Evolutionary conservation across 225 moss, liverwort and hornwort genomes (phyloP).

Genomic region (Ulota crispa): DNA sequence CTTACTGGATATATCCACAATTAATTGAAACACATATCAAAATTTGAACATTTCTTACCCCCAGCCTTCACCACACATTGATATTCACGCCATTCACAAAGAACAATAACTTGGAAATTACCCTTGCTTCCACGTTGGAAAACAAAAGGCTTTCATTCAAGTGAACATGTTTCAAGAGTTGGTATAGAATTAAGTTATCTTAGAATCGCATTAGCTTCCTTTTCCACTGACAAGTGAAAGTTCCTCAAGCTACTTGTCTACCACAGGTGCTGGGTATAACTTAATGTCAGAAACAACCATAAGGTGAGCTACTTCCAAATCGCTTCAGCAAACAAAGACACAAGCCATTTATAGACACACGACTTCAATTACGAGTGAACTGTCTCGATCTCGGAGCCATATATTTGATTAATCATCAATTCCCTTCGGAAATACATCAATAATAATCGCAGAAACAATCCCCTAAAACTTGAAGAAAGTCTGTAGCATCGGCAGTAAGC

Average conservation of each 20-base stretch:
- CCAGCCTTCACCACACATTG: neutral
- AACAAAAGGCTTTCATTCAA: neutral
- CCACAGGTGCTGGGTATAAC: neutral
- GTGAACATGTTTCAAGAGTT: neutral
- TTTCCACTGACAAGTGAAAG: neutral
- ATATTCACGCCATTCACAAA: neutral
- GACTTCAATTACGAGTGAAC: neutral
- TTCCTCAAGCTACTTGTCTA: neutral
- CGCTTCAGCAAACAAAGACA: neutral
- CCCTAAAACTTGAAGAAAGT: conserved; percentile 8
- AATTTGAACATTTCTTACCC: neutral
- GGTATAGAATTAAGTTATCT: neutral
- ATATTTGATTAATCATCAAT: neutral
- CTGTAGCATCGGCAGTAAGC: neutral
- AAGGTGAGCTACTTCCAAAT: neutral
- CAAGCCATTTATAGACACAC: neutral
- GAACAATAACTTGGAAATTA: neutral
- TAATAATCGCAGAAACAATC: conserved; percentile 1
- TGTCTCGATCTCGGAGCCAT: neutral
- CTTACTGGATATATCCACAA: neutral
- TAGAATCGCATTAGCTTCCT: neutral
- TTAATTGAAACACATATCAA: neutral
- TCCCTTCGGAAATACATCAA: neutral
- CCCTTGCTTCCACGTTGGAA: neutral
- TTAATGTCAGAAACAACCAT: neutral